phyloP scores from a whole-genome alignment of 192 early-diverging fungal genomes.

The Diversispora eburnea region DNA sequence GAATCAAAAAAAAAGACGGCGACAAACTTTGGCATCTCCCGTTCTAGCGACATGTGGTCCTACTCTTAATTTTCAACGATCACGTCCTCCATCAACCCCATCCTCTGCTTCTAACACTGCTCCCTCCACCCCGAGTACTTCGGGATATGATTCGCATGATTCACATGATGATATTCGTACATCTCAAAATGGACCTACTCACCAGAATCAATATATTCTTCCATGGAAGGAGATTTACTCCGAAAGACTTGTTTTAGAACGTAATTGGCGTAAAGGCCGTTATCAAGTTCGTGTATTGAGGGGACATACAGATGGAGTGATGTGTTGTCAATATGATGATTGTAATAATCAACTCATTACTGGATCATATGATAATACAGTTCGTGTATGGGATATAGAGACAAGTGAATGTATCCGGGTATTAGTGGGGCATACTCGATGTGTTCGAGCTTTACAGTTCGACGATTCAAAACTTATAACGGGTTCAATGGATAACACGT shows the following conservation, averaged over 20 bases:
- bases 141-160: slow-evolving; percentile 31
- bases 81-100: slow-evolving; percentile 18
- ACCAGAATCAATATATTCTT: background rate
- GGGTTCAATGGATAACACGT: slow-evolving; percentile 87
- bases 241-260: slow-evolving; percentile 85
- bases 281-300: slow-evolving; percentile 59
- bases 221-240: slow-evolving; percentile 96
- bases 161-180: slow-evolving; percentile 31
- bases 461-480: slow-evolving; percentile 92
- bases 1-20: slow-evolving; percentile 54
- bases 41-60: slow-evolving; percentile 17
- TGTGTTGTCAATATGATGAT: slow-evolving; percentile 88
- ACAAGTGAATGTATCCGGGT: slow-evolving; percentile 75
- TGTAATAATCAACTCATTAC: slow-evolving; percentile 64
- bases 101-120: slow-evolving; percentile 28
- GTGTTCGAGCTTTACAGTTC: slow-evolving; percentile 87
- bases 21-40: slow-evolving; percentile 22
- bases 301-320: slow-evolving; percentile 88
- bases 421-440: slow-evolving; percentile 80
- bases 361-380: slow-evolving; percentile 83
- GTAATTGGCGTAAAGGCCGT: slow-evolving; percentile 89
- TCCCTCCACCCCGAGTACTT: slow-evolving; percentile 23
- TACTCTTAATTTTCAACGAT: slow-evolving; percentile 19
- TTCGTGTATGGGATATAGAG: slow-evolving; percentile 86
- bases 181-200: slow-evolving; percentile 31